Percentiles rank a stretch among this genome's conserved stretches.
phyloP scores from a whole-genome alignment of 2,329 filamentous ascomycete genomes.

The Colletotrichum liaoningense region DNA sequence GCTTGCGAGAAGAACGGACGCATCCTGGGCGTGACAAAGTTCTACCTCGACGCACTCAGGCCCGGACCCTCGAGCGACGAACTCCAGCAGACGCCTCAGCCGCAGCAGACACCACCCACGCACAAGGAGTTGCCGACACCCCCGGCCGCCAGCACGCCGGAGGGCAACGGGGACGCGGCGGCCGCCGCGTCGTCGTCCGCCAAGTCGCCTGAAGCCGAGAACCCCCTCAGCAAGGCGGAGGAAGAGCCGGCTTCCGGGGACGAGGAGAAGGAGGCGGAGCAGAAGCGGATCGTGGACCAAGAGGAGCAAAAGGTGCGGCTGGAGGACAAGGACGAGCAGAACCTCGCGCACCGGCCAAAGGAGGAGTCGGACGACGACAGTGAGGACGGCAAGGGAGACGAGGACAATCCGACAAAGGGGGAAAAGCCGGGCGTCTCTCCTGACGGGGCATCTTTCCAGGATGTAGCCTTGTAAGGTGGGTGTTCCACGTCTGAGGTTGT shows the following conservation, averaged over 20 bases:
- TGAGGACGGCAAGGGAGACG: conserved; percentile 46
- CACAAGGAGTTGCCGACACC: conserved; percentile 49
- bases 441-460: conserved; percentile 71
- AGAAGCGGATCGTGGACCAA: conserved; percentile 48
- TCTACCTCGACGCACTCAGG: conserved; percentile 87
- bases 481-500: not conserved
- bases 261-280: conserved; percentile 47
- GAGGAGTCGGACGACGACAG: conserved; percentile 37
- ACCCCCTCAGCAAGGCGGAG: conserved; percentile 35
- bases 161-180: conserved; percentile 41
- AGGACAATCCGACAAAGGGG: conserved; percentile 43
- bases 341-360: conserved; percentile 60
- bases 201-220: conserved; percentile 36
- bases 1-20: conserved; percentile 94
- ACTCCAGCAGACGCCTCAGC: conserved; percentile 38
- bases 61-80: conserved; percentile 55
- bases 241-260: conserved; percentile 45
- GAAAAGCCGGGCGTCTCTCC: conserved; percentile 60
- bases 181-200: conserved; percentile 1
- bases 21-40: conserved; percentile 93
- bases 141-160: conserved; percentile 39
- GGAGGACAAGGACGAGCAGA: conserved; percentile 67
- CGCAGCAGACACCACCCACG: conserved; percentile 33
- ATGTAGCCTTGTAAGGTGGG: conserved; percentile 66
- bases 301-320: conserved; percentile 68